phyloP scores from a whole-genome alignment of 768 basidiomycete genomes.

The Serendipita sp. region DNA sequence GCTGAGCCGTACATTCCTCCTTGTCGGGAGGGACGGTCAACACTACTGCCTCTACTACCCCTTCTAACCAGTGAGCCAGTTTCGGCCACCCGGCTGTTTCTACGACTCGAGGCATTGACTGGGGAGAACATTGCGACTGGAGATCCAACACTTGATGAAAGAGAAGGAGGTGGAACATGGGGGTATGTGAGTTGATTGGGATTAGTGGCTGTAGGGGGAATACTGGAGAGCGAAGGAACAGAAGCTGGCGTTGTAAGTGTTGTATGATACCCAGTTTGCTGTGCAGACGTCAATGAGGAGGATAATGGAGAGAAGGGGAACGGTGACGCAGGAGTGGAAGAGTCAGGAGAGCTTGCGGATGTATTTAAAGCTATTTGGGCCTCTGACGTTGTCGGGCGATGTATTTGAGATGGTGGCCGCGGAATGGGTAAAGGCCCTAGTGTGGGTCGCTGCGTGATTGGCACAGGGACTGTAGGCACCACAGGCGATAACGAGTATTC shows the following conservation, averaged over 20 bases:
- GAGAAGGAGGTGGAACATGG: constrained; percentile 65
- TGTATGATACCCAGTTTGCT: constrained; percentile 38
- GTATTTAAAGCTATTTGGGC: background rate
- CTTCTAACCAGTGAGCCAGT: constrained; percentile 32
- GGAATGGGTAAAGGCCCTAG: constrained; percentile 53
- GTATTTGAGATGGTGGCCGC: constrained; percentile 46
- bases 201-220: constrained; percentile 19
- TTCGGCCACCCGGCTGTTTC: constrained; percentile 41
- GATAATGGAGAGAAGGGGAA: constrained; percentile 52
- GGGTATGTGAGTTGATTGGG: constrained; percentile 49
- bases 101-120: constrained; percentile 22
- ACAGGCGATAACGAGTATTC: constrained; percentile 23
- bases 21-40: constrained; percentile 6
- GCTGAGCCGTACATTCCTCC: background rate
- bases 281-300: constrained; percentile 41
- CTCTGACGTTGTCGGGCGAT: constrained; percentile 20
- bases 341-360: constrained; percentile 26
- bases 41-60: constrained; percentile 12
- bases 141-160: constrained; percentile 65
- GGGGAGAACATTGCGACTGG: constrained; percentile 33
- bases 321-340: constrained; percentile 42
- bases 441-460: constrained; percentile 18
- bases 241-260: constrained; percentile 64
- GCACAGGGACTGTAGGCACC: constrained; percentile 12
- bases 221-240: constrained; percentile 34